phyloP scores from a whole-genome alignment of 495 filamentous ascomycete species.

The Xylaria grammica region DNA sequence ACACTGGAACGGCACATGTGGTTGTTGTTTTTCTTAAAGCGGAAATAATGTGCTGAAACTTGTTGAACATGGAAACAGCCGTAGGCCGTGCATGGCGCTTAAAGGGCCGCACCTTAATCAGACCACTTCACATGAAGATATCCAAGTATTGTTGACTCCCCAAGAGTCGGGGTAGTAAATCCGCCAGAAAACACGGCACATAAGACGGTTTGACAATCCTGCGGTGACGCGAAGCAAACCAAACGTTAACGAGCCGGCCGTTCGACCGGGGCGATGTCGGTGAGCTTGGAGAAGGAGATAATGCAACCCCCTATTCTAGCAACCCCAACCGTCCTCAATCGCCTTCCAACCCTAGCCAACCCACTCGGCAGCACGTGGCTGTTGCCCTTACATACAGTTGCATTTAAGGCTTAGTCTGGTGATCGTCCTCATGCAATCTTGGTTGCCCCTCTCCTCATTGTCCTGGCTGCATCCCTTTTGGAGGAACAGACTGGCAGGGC shows the following conservation, averaged over 20 bases:
- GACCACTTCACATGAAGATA: neutral
- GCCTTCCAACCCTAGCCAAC: neutral
- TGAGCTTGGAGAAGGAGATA: neutral
- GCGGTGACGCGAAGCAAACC: neutral
- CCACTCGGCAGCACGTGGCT: neutral
- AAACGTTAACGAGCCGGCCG: neutral
- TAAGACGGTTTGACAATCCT: neutral
- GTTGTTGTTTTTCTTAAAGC: neutral
- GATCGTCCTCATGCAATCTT: conserved; percentile 13
- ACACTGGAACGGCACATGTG: neutral
- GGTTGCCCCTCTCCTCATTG: conserved; percentile 6
- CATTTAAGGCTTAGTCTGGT: conserved; percentile 7
- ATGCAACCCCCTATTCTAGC: neutral
- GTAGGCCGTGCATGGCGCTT: neutral
- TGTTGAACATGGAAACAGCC: neutral
- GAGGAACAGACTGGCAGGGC: neutral
- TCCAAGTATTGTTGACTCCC: neutral
- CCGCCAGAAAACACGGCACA: neutral
- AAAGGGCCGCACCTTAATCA: neutral
- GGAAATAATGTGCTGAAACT: too few relatives aligned
- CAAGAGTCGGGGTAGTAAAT: too few relatives aligned
- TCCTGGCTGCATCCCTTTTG: neutral
- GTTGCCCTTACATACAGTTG: conserved; percentile 1
- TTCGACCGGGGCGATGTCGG: neutral
- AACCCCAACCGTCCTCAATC: neutral